These are phyloP conservation scores for Penicillium lividum DNA, from an alignment of 495 filamentous ascomycete species.

Conservation along the genomic window DNA sequence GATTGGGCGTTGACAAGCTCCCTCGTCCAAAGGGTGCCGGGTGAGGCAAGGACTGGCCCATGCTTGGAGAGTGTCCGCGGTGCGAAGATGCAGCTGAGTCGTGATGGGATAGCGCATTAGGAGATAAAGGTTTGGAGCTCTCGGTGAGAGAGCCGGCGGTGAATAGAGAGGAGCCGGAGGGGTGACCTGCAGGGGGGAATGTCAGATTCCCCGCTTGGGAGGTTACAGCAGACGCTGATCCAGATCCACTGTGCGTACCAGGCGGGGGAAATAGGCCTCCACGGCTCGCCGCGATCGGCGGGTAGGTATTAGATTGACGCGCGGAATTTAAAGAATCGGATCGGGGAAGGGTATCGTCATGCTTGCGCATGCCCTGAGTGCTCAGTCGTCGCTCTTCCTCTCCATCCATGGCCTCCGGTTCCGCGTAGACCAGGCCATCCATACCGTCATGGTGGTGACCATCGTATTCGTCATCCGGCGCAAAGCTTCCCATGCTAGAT, in stretches of 20 bases:
- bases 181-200: constrained; percentile 48
- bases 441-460: constrained; percentile 60
- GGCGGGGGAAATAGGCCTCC: constrained; percentile 57
- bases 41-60: constrained; percentile 59
- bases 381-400: constrained; percentile 59
- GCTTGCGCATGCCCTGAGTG: constrained; percentile 72
- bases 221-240: constrained; percentile 54
- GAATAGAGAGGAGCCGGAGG: constrained; percentile 60
- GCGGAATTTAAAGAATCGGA: constrained; percentile 53
- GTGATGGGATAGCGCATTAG: constrained; percentile 62
- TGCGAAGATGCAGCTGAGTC: constrained; percentile 53
- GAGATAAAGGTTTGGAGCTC: constrained; percentile 84
- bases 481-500: constrained; percentile 83
- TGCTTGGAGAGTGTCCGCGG: constrained; percentile 68
- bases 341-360: constrained; percentile 51
- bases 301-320: constrained; percentile 73
- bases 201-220: constrained; percentile 50
- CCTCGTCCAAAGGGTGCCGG: constrained; percentile 63
- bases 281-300: constrained; percentile 60
- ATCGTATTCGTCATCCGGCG: constrained; percentile 73
- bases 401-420: constrained; percentile 65
- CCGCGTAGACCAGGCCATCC: constrained; percentile 72
- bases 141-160: constrained; percentile 76
- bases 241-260: constrained; percentile 48
- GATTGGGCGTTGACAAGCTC: constrained; percentile 29